phyloP scores from a whole-genome alignment of 2,329 filamentous ascomycete species.

The Claviceps sp. region DNA sequence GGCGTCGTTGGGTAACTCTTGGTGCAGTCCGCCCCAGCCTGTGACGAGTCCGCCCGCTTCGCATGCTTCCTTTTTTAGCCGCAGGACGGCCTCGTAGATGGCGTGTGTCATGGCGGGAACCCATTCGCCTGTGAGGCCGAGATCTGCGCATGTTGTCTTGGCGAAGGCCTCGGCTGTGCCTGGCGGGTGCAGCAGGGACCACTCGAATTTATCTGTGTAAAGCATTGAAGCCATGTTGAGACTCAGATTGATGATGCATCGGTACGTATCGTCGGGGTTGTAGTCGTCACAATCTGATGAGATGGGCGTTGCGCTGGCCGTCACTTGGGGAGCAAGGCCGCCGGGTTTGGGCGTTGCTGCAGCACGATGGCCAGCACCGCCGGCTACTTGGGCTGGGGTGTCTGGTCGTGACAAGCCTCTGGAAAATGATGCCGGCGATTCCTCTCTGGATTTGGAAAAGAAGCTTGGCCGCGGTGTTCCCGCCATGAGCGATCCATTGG shows the following conservation, averaged over 20 bases:
- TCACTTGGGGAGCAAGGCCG: conserved; percentile 38
- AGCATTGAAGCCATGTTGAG: conserved; percentile 84
- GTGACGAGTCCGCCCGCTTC: conserved; percentile 80
- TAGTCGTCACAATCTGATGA: conserved; percentile 52
- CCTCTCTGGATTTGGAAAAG: conserved; percentile 23
- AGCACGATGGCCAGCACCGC: conserved; percentile 4
- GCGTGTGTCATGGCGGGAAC: conserved; percentile 87
- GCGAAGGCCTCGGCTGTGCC: conserved; percentile 89
- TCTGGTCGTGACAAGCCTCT: conserved; percentile 34
- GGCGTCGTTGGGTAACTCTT: conserved; percentile 78
- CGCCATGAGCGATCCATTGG: conserved; percentile 9
- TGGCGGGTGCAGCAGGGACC: conserved; percentile 84
- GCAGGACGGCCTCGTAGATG: conserved; percentile 88
- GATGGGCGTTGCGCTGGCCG: conserved; percentile 55
- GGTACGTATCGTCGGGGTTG: conserved; percentile 88
- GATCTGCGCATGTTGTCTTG: conserved; percentile 80
- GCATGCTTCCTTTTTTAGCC: conserved; percentile 90
- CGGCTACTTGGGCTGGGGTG: conserved; percentile 42
- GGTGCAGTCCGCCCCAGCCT: conserved; percentile 44
- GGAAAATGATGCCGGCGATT: conserved; percentile 23
- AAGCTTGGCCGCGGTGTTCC: conserved; percentile 18
- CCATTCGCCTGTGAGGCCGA: conserved; percentile 86
- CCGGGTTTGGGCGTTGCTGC: conserved; percentile 32
- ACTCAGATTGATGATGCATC: conserved; percentile 81
- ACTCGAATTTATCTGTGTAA: conserved; percentile 96